Evolutionary conservation across 2,329 filamentous ascomycete species (phyloP), one percentile per base, ranked within the genome.

Genomic region (Pseudogymnoascus sp.): DNA sequence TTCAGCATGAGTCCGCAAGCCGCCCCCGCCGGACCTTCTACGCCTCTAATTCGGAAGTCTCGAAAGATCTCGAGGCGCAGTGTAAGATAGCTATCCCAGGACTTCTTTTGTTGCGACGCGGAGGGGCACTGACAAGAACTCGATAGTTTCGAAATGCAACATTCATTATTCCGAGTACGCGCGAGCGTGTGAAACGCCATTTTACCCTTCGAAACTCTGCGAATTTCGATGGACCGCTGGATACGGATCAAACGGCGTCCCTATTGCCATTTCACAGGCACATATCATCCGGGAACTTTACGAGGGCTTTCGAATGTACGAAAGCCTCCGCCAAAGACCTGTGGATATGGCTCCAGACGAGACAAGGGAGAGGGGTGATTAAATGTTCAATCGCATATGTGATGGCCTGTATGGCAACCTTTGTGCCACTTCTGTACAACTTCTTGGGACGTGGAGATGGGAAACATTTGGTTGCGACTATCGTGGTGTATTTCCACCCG

Each of bases 401-500:
- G 3, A 76, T 97, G 35, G 93, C 90, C 17, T 96, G 90, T 69
- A 79, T 96, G 75, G 91, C 88, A 36, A 97, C 93, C 0, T 95
- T 96, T 70, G 87, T 91, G 66, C 84, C 87, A 2, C 82, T 83
- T 2, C 80, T 96, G 63, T 87, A 91, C 15, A 78, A 81, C 7
- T 84, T 92, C 64, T 79, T 97, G 15, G 93, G 93, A 10, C 82
- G 87, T 67, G 89, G 92, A 72, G 93, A 96, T 76, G 91, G 91
- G 61, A 97, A 97, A 73, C 93, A 97, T 76, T 87, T 96, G 72
- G 91, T 96, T 61, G 92, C 92, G 33, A 97, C 93, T 1, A 86
- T 97, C 64, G 96, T 91, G 0, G 93, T 97, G 10, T 97, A 96
- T 72, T 97, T 97, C 71, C 92, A 97, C 74, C 92, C 93, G 4